These are phyloP conservation scores for Rhododendron henanense DNA, from an alignment of 148 eudicot species.

Conservation along the genomic window DNA sequence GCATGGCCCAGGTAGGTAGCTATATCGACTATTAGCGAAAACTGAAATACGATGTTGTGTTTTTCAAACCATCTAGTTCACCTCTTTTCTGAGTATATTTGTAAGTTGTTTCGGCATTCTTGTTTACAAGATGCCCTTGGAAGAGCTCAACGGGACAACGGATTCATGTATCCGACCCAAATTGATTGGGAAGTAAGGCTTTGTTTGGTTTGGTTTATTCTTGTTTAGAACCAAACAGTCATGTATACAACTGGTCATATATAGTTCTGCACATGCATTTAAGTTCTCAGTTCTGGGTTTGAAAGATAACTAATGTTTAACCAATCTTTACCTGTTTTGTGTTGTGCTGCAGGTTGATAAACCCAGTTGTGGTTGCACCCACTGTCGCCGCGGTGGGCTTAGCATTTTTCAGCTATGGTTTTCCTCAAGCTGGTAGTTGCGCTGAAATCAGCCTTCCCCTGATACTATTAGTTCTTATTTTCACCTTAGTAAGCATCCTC, in stretches of 20 bases:
- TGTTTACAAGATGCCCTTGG: neutral
- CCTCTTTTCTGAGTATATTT: neutral
- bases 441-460: constrained; percentile 81
- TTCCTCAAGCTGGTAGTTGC: constrained; percentile 97
- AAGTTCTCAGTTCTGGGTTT: neutral
- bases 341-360: constrained; percentile 58
- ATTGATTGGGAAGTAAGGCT: neutral
- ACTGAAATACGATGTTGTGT: neutral
- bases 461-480: constrained; percentile 65
- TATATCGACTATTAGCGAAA: neutral
- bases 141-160: neutral
- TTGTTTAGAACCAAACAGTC: neutral
- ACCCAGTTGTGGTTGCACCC: constrained; percentile 92
- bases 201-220: neutral
- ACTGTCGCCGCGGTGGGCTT: constrained; percentile 86
- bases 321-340: neutral
- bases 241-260: neutral
- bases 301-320: neutral
- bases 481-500: constrained; percentile 65
- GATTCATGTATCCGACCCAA: neutral
- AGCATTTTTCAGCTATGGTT: constrained; percentile 91
- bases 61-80: neutral
- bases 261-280: neutral
- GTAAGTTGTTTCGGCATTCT: neutral
- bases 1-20: neutral